Conservation (phyloP, 495 filamentous ascomycete genomes). For the Talaromyces liani region DNA sequence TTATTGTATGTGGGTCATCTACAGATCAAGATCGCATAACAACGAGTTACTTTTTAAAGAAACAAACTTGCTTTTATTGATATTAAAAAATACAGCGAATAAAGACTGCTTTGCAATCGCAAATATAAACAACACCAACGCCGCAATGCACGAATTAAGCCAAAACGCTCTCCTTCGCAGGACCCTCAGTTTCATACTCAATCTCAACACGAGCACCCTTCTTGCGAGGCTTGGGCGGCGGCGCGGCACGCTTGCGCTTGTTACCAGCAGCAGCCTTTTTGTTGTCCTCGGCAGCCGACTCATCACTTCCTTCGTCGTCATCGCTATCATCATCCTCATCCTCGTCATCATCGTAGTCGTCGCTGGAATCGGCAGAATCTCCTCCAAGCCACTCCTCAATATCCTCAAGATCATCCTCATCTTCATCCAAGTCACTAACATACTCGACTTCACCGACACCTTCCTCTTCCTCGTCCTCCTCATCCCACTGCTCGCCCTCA, state of each 20-base stretch:
- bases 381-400: slow-evolving; percentile 68
- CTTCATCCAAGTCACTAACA: slow-evolving; percentile 64
- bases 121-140: slow-evolving; percentile 16
- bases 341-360: slow-evolving; percentile 44
- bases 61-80: slow-evolving; percentile 1
- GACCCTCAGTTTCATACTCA: slow-evolving; percentile 61
- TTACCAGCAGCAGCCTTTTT: slow-evolving; percentile 49
- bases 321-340: slow-evolving; percentile 37
- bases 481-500: slow-evolving; percentile 70
- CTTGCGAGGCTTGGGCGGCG: slow-evolving; percentile 55
- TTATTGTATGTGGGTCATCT: neutral
- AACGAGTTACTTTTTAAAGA: slow-evolving; percentile 3
- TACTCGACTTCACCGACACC: slow-evolving; percentile 80
- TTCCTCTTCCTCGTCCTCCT: slow-evolving; percentile 63
- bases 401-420: slow-evolving; percentile 57
- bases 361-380: slow-evolving; percentile 48
- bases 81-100: neutral
- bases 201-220: slow-evolving; percentile 61
- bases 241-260: slow-evolving; percentile 61
- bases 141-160: slow-evolving; percentile 28
- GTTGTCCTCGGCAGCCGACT: slow-evolving; percentile 24
- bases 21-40: neutral
- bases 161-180: slow-evolving; percentile 39
- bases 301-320: slow-evolving; percentile 44
- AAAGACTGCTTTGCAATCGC: neutral